Evolutionary conservation across 176 grass and related monocot species (phyloP), one percentile per base, ranked within the genome.

Genomic region (Carex myosuroides): DNA sequence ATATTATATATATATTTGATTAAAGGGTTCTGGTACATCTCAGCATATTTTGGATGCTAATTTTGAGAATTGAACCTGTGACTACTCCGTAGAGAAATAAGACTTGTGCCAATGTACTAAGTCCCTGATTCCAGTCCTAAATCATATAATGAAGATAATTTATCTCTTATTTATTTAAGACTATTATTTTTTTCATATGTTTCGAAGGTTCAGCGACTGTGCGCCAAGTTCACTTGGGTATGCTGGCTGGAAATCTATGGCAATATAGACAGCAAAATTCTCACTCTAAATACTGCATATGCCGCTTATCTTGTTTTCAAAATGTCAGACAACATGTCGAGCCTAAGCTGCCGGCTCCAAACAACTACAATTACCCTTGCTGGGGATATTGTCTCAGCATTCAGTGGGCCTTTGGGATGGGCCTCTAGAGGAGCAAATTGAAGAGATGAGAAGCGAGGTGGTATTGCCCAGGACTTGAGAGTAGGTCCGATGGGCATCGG

Each of bases 171-270:
- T 73, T 73, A n/a, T 48, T 73, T 52, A 44, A 44, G 6, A 44
- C 18, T 21, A 39, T 68, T 68, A 24, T 26, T 52, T 26, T 6
- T 12, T 50, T 53, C 52, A 52, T 50, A 53, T 44, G 13, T 50
- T 56, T 26, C 1, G 13, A 63, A 95, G 88, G 61, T 86, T 92
- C 67, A 11, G 85, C 0, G 90, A 92, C 61, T 80, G 37, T 12
- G n/a, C n/a, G 87, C 87, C 3, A 10, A 89, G 75, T 90, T 97
- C 7, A 0, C 32, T 4, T 0, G 0, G 3, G 92, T 97, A 39
- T 97, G 90, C 81, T 91, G 90, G 92, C 41, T 94, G 39, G 94
- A 94, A 18, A 85, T 97, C 37, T 35, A 12, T 48, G 87, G 89
- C 13, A 84, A 24, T 39, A 97, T 97, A 0, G 21, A 85, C 2